Evolutionary conservation across 169 alveolate genomes (phyloP).

Genomic region (Cryptosporidium baileyi): DNA sequence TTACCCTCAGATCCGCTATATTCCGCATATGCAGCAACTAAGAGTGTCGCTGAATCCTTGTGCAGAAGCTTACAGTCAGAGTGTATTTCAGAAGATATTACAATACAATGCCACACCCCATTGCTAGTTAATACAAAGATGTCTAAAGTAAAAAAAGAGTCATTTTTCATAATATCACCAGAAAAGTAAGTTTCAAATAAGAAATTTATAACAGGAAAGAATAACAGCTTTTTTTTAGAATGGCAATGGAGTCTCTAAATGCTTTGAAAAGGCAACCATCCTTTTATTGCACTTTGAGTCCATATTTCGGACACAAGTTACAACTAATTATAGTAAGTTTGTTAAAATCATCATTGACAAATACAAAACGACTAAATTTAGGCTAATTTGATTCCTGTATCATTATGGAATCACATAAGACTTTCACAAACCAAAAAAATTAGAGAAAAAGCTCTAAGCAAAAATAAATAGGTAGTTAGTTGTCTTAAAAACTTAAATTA

Average conservation of each 20-base stretch:
- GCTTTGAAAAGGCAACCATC: neutral
- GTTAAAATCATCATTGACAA: neutral
- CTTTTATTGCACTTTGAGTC: conserved; percentile 16
- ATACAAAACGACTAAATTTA: neutral
- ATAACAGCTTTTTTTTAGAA: neutral
- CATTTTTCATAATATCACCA: conserved; percentile 74
- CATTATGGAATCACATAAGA: conserved; percentile 35
- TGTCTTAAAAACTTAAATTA: neutral
- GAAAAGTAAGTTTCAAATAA: conserved; percentile 20
- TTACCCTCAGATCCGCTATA: conserved; percentile 73
- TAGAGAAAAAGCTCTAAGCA: conserved; percentile 45
- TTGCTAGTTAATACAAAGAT: conserved; percentile 74
- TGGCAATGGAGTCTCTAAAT: conserved; percentile 35
- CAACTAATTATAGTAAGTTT: conserved; percentile 65
- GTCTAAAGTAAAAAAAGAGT: conserved; percentile 70
- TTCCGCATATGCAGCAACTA: conserved; percentile 73
- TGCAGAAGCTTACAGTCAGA: conserved; percentile 72
- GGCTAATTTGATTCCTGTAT: conserved; percentile 55
- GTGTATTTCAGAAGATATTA: conserved; percentile 67
- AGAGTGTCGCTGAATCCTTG: conserved; percentile 70
- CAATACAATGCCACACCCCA: conserved; percentile 76
- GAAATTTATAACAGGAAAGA: neutral
- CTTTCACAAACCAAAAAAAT: conserved; percentile 23
- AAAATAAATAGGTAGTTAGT: neutral
- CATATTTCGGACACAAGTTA: conserved; percentile 71